These are phyloP conservation scores for Globisporangium middletonii DNA, from an alignment of 352 stramenopile genomes.

Conservation along the genomic window DNA sequence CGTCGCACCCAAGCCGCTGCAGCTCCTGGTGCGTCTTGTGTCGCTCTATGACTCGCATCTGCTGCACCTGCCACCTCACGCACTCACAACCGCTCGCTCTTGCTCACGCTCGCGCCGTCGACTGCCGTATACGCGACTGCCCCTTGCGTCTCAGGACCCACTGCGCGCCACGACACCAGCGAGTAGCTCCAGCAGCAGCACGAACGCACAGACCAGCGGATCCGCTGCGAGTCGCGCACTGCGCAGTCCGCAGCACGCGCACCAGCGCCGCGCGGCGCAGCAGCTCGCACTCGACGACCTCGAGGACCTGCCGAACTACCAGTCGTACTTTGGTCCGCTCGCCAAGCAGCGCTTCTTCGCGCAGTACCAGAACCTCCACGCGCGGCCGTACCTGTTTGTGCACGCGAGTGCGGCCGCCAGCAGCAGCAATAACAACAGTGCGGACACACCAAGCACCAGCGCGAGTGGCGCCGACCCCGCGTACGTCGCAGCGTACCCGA, in stretches of 20 bases:
- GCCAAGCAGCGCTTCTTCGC: conserved; percentile 56
- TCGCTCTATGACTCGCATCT: no score
- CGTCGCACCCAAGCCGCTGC: not conserved
- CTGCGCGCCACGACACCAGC: not conserved
- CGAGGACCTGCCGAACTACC: conserved; percentile 30
- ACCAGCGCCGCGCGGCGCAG: conserved; percentile 16
- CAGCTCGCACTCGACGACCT: conserved; percentile 33
- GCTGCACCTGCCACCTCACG: not conserved
- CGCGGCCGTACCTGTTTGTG: conserved; percentile 61
- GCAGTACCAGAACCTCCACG: conserved; percentile 55
- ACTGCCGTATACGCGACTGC: not conserved
- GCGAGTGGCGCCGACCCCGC: conserved; percentile 10
- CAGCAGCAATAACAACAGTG: no score
- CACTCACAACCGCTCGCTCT: not conserved
- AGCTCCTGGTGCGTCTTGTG: conserved; percentile 7
- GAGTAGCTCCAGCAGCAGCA: not conserved
- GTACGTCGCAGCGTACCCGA: conserved; percentile 39
- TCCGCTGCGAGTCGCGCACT: not conserved
- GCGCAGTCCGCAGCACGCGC: not conserved
- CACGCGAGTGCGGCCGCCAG: conserved; percentile 2
- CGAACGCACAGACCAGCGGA: not conserved
- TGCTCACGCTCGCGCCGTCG: not conserved
- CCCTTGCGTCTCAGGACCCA: not conserved
- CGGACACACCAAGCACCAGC: not conserved
- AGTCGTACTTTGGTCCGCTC: conserved; percentile 55